Base-by-base conservation (phyloP, 768 basidiomycete species). In the Plicaturopsis crispa region DNA sequence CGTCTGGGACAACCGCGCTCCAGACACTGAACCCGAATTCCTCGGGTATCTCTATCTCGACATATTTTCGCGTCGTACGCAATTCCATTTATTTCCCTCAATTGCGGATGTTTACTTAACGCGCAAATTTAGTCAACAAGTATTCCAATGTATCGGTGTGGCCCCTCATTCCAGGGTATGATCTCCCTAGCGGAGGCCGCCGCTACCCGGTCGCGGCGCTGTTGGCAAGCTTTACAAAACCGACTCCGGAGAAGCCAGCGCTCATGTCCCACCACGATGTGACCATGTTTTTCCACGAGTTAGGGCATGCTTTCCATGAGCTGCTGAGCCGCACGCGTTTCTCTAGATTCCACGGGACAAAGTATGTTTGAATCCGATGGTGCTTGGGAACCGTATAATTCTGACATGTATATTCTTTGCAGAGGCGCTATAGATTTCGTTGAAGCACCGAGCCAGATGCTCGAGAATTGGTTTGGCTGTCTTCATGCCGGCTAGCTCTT, bases 201-300 rank as follows among this genome's bases (percentile, higher is more conserved):
- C 69, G 67, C 53, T 90, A 87, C 55, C 88, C 88, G 2, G 56
- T 87, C 36, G 59, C 80, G 1, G 82, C 83, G 3, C 91, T 92
- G 89, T 90, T 92, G 5, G 89, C 89, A 24, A 92, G 91, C 55
- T 72, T 93, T 6, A 85, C 89, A 3, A 93, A 92, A 53, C 70
- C 85, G 3, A 87, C 86, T 1, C 75, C 80, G 1, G 76, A 80
- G 5, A 79, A 80, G 42, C 87, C 87, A 2, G 87, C 86, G 14
- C 63, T 90, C 24, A 84, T 93, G 86, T 66, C 75, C n/a, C 86
- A 90, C 43, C 79, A 82, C 48, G 85, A 89, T 40, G 87, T 88
- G 1, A 86, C 87, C 8, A 92, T 87, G 1, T 87, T 91, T 63
- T 89, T 91, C 73, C 89, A 92, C 48, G 89, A 90, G 59, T 84